Conservation (phyloP, 148 eudicot genomes). For the Persicaria tinctoria region DNA sequence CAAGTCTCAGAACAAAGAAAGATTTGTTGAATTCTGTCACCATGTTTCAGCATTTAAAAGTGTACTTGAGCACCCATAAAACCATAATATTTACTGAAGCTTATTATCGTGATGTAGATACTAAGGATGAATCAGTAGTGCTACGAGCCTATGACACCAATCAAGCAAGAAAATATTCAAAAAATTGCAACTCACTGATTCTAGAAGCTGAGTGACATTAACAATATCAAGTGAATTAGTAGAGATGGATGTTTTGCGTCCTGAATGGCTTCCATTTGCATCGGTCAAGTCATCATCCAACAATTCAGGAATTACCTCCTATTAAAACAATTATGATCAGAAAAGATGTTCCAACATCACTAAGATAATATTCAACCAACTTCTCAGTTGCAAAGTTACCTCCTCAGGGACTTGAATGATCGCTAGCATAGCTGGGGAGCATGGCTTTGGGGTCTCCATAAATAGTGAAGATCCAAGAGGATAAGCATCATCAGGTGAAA, state of each 20-base stretch:
- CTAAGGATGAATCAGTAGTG: no score
- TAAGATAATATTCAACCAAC: not conserved
- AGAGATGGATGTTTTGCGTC: slow-evolving; percentile 55
- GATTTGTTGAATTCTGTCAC: not conserved
- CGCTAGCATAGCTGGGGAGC: slow-evolving; percentile 52
- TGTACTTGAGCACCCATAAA: not conserved
- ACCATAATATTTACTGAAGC: not conserved
- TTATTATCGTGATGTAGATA: no score
- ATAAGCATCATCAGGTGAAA: slow-evolving; percentile 76
- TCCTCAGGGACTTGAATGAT: slow-evolving; percentile 52
- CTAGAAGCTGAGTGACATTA: slow-evolving; percentile 83
- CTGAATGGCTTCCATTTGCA: slow-evolving; percentile 62
- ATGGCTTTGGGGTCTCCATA: slow-evolving; percentile 76
- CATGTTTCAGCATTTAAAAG: not conserved
- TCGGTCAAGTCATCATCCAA: slow-evolving; percentile 55
- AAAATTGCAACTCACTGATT: slow-evolving; percentile 49
- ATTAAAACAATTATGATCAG: slow-evolving; percentile 9
- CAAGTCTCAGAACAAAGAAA: no score
- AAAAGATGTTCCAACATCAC: not conserved
- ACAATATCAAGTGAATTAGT: slow-evolving; percentile 57
- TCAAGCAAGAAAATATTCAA: not conserved
- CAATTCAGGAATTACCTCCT: slow-evolving; percentile 38
- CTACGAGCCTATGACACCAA: not conserved
- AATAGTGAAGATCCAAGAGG: slow-evolving; percentile 51
- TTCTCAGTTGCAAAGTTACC: slow-evolving; percentile 26